A percentile compares a stretch with the other conserved stretches of the same genome.
phyloP scores from a whole-genome alignment of 495 filamentous ascomycete species.

The Extremus antarcticus region DNA sequence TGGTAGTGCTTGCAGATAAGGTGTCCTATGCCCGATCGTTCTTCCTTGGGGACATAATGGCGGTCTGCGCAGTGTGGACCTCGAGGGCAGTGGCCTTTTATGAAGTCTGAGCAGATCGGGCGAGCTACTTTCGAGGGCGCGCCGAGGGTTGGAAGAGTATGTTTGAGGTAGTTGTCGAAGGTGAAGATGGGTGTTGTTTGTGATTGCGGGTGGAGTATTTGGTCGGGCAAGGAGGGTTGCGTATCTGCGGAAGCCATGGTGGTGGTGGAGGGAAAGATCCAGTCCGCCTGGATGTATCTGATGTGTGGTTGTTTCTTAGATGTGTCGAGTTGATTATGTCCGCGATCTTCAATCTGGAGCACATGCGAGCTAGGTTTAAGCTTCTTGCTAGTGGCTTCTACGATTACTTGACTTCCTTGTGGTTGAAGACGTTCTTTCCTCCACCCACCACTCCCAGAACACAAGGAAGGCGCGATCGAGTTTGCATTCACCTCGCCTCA shows the following conservation, averaged over 20 bases:
- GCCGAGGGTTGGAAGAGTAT: slow-evolving; percentile 56
- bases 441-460: no score
- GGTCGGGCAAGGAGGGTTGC: slow-evolving; percentile 7
- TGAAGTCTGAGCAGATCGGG: slow-evolving; percentile 70
- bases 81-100: slow-evolving; percentile 66
- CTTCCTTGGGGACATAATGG: slow-evolving; percentile 27
- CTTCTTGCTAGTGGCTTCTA: not conserved
- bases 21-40: slow-evolving; percentile 27
- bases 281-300: not conserved
- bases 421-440: no score
- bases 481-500: no score
- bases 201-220: slow-evolving; percentile 21
- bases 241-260: slow-evolving; percentile 9
- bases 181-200: slow-evolving; percentile 25
- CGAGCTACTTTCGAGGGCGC: slow-evolving; percentile 42
- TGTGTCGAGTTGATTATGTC: not conserved
- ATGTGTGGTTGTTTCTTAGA: not conserved
- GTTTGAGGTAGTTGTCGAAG: slow-evolving; percentile 32
- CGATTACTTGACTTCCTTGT: not conserved
- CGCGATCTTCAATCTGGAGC: not conserved
- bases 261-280: no score
- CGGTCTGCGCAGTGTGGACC: slow-evolving; percentile 60
- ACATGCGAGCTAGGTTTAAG: not conserved
- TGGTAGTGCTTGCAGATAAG: slow-evolving; percentile 97
- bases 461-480: no score